These are phyloP conservation scores for Fusarium papillatum DNA, from an alignment of 2,329 filamentous ascomycete genomes.

Conservation along the genomic window DNA sequence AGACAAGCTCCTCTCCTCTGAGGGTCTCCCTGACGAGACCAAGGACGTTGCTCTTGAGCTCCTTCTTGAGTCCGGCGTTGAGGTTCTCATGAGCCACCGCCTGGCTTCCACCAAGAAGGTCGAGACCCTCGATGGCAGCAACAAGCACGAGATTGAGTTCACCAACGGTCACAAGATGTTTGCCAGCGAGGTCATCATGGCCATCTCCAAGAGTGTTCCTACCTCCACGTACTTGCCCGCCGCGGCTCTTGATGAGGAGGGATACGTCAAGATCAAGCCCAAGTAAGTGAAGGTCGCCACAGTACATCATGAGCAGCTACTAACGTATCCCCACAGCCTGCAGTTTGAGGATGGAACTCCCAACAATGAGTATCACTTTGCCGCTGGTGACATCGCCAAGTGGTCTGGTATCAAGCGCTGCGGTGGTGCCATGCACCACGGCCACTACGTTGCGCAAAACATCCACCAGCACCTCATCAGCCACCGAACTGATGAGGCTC, in stretches of 20 bases:
- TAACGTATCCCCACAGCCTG: constrained; percentile 55
- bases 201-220: constrained; percentile 73
- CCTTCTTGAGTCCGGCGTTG: constrained; percentile 72
- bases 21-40: constrained; percentile 78
- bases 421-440: constrained; percentile 82
- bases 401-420: constrained; percentile 88
- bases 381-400: constrained; percentile 75
- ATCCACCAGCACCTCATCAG: constrained; percentile 73
- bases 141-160: constrained; percentile 66
- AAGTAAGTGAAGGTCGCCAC: constrained; percentile 54
- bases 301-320: background rate
- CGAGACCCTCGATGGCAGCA: constrained; percentile 56
- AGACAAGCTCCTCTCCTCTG: constrained; percentile 77
- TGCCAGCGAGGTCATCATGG: constrained; percentile 77
- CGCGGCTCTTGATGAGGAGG: constrained; percentile 71
- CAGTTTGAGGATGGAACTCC: constrained; percentile 66
- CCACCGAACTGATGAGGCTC: constrained; percentile 52
- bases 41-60: constrained; percentile 73
- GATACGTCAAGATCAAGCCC: constrained; percentile 73
- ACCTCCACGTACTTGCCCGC: constrained; percentile 74
- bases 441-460: constrained; percentile 75
- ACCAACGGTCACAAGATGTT: constrained; percentile 70
- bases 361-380: constrained; percentile 74
- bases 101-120: constrained; percentile 63
- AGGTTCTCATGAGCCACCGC: constrained; percentile 73